phyloP scores from a whole-genome alignment of 371 early-diverging fungal species.

The Mucor velutinosus region DNA sequence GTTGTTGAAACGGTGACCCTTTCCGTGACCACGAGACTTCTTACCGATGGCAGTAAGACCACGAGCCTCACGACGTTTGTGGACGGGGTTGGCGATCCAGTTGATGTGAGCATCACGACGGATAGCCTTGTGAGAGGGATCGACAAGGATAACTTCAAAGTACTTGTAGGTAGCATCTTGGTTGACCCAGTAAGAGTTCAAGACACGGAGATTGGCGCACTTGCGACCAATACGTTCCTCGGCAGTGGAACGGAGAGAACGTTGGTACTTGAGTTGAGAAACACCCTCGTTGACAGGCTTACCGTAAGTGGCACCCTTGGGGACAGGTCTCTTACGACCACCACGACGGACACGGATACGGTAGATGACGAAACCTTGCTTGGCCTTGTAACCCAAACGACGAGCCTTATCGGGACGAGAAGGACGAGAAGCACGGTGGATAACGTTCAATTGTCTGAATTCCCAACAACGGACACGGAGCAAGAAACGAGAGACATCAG shows the following conservation, averaged over 20 bases:
- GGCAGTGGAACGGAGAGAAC: slow-evolving; percentile 90
- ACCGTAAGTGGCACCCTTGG: slow-evolving; percentile 98
- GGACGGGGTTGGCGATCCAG: slow-evolving; percentile 97
- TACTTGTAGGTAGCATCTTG: slow-evolving; percentile 98
- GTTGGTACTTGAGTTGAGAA: slow-evolving; percentile 95
- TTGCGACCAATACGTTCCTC: slow-evolving; percentile 97
- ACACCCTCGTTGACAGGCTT: slow-evolving; percentile 99
- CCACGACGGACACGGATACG: slow-evolving; percentile 98
- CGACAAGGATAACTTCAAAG: slow-evolving; percentile 98
- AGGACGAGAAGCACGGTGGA: slow-evolving; percentile 97
- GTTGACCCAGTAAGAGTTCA: slow-evolving; percentile 99
- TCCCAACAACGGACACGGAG: slow-evolving; percentile 98
- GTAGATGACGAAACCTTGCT: slow-evolving; percentile 98
- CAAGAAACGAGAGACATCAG: slow-evolving; percentile 98
- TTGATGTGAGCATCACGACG: slow-evolving; percentile 97
- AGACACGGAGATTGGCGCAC: slow-evolving; percentile 94
- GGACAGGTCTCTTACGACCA: slow-evolving; percentile 93
- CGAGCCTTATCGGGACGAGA: slow-evolving; percentile 99
- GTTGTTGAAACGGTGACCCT: slow-evolving; percentile 99
- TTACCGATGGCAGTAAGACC: slow-evolving; percentile 97
- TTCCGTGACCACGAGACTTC: slow-evolving; percentile 97
- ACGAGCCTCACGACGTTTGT: slow-evolving; percentile 98
- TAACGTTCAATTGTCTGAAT: slow-evolving; percentile 88
- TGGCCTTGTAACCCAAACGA: slow-evolving; percentile 99
- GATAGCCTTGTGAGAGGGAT: slow-evolving; percentile 96